phyloP scores from a whole-genome alignment of 2,329 filamentous ascomycete species.

The Penicillium sp. region DNA sequence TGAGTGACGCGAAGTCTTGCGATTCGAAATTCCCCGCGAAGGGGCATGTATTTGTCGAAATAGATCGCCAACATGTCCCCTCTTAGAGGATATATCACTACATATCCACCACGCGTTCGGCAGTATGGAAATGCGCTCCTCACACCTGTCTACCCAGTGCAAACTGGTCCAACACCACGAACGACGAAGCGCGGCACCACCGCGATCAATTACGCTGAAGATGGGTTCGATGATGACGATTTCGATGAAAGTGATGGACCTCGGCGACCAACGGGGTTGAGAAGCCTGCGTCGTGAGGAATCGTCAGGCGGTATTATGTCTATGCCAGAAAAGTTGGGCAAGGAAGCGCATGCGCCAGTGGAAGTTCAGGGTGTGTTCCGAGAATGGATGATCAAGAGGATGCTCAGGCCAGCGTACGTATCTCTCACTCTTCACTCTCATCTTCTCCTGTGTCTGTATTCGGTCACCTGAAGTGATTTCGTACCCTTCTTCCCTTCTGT shows the following conservation, averaged over 20 bases:
- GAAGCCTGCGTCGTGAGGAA: slow-evolving; percentile 79
- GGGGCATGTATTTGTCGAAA: slow-evolving; percentile 38
- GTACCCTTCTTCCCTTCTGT: not conserved
- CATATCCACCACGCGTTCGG: slow-evolving; percentile 86
- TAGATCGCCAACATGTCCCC: slow-evolving; percentile 50
- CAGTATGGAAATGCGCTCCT: slow-evolving; percentile 90
- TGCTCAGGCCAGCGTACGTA: slow-evolving; percentile 46
- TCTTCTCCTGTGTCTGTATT: not conserved
- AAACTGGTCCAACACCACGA: slow-evolving; percentile 67
- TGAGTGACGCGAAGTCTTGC: slow-evolving; percentile 25
- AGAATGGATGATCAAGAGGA: slow-evolving; percentile 86
- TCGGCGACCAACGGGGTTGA: slow-evolving; percentile 72
- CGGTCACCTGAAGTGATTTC: not conserved
- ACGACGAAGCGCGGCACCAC: slow-evolving; percentile 98
- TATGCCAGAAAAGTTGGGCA: slow-evolving; percentile 74
- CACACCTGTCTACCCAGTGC: slow-evolving; percentile 74
- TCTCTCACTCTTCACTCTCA: not conserved
- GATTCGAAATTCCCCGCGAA: slow-evolving; percentile 23
- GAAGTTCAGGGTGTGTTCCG: slow-evolving; percentile 88
- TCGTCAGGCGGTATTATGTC: slow-evolving; percentile 63
- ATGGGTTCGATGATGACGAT: slow-evolving; percentile 79
- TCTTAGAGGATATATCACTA: slow-evolving; percentile 86
- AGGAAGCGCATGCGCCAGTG: slow-evolving; percentile 76
- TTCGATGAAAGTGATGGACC: slow-evolving; percentile 66
- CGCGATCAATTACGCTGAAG: slow-evolving; percentile 96